Percentiles rank a stretch among this genome's conserved stretches.
Conservation (phyloP, 257 asterid genomes). For the Asclepias syriaca region DNA sequence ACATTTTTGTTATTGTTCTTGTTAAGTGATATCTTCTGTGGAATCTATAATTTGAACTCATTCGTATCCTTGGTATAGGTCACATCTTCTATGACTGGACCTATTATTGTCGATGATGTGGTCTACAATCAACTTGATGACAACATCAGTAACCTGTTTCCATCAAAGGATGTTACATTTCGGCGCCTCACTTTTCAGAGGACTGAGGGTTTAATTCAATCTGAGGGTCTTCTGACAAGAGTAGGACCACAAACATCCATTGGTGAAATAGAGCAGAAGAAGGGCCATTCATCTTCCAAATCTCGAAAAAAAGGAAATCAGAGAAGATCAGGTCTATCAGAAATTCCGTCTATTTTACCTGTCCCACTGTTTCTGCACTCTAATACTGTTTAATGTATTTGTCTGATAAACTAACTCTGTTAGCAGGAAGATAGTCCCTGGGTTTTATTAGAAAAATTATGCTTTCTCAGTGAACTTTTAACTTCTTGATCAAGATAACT, state of each 20-base stretch:
- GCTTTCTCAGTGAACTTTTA: not conserved
- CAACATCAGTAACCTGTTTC: conserved; percentile 35
- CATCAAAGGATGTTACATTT: conserved; percentile 44
- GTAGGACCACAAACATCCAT: conserved; percentile 27
- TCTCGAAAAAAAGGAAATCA: conserved; percentile 44
- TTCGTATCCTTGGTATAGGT: conserved; percentile 35
- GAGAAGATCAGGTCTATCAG: conserved; percentile 24
- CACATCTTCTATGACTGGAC: conserved; percentile 73
- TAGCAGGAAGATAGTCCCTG: not conserved
- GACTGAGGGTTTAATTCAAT: conserved; percentile 72
- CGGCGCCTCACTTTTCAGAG: conserved; percentile 86
- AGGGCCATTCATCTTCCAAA: conserved; percentile 31
- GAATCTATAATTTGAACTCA: not conserved
- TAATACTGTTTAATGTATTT: not conserved
- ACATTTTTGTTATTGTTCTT: not conserved
- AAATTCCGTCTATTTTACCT: conserved; percentile 25
- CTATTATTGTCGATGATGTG: conserved; percentile 81
- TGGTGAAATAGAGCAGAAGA: conserved; percentile 31
- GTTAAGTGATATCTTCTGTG: not conserved
- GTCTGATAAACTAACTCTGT: not conserved
- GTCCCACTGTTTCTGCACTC: conserved; percentile 2
- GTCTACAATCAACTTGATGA: conserved; percentile 52
- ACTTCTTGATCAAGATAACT: not conserved
- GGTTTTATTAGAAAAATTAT: not conserved
- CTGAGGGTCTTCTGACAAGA: conserved; percentile 70